Evolutionary conservation across 805 yeast genomes (phyloP).

Genomic region (Sugiyamaella floridensis): DNA sequence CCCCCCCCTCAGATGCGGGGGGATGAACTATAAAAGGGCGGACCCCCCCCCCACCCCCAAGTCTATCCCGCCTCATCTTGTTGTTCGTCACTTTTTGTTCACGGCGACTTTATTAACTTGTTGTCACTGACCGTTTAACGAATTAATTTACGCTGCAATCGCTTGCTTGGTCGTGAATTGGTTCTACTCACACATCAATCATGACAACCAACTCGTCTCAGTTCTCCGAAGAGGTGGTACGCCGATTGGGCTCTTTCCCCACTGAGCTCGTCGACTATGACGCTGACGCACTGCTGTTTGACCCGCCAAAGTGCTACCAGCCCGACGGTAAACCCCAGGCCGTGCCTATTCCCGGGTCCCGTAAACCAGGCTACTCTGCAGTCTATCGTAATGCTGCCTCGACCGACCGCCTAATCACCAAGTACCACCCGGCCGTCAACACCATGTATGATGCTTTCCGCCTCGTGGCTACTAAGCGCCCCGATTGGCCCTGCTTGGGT

Average conservation of each 20-base stretch:
- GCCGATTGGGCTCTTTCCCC: slow-evolving; percentile 8
- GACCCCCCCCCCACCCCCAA: no score
- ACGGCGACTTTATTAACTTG: no score
- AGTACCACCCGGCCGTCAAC: slow-evolving; percentile 32
- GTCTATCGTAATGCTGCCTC: slow-evolving; percentile 42
- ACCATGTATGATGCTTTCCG: slow-evolving; percentile 36
- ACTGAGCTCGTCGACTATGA: slow-evolving; percentile 7
- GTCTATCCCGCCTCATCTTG: no score
- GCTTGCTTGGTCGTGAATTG: no score
- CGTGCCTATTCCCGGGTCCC: slow-evolving; percentile 35
- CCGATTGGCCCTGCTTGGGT: slow-evolving; percentile 35
- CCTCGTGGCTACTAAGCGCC: slow-evolving; percentile 22
- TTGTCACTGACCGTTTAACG: no score
- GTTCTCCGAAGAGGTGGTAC: slow-evolving; percentile 8
- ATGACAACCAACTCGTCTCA: background rate
- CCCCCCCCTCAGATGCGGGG: no score
- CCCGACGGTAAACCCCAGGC: slow-evolving; percentile 30
- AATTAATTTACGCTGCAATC: no score
- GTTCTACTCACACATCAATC: background rate
- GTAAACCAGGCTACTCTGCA: slow-evolving; percentile 43
- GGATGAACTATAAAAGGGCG: no score
- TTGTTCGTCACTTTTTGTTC: no score
- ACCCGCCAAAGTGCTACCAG: background rate
- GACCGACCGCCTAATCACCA: slow-evolving; percentile 25
- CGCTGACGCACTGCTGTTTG: background rate